Base-by-base conservation (phyloP, 352 stramenopile species). In the Thalassiosira livingstoniorum region DNA sequence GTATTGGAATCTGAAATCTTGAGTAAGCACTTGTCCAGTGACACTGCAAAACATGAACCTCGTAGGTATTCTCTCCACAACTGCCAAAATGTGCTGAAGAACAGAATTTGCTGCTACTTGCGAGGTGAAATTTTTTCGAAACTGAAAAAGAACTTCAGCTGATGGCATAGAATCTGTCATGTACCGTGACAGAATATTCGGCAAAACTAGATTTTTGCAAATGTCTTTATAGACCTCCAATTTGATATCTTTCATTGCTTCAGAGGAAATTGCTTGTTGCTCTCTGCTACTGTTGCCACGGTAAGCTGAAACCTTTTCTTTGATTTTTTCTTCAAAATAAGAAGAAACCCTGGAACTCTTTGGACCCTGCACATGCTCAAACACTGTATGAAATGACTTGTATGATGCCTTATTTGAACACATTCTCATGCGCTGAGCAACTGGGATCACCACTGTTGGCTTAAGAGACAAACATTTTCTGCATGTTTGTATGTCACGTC, bases 401-500 rank as follows among this genome's bases (percentile, higher is more conserved):
- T 87, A 64, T 31, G 78, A 85, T 63, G 67, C 45, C 72, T 88
- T 31, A 51, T 61, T 85, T 10, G 78, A 63, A 31, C 75, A 88
- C 82, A 95, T 92, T 70, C 91, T 83, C 69, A 95, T 87, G n/a
- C 91, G 77, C 62, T 95, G 90, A n/a, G 91, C 92, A 61, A 94
- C 82, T 31, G 90, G 90, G 65, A 94, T 92, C 0, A 92, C 85
- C 34, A 91, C 82, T 61, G 60, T 91, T 74, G 88, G 85, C 58
- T 85, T 82, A 5, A 88, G 66, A 43, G 61, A 83, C 25, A 94
- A 76, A 83, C 82, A 68, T 71, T 86, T 87, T 82, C 91, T 85
- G 64, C 79, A 87, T 35, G 79, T 71, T n/a, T 82, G 60, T 42
- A 84, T 85, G 57, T 93, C 87, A 39, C 78, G 86, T 32, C 84